Evolutionary conservation across 140 eudicot genomes (phyloP).

Genomic region (Oenanthe javanica): DNA sequence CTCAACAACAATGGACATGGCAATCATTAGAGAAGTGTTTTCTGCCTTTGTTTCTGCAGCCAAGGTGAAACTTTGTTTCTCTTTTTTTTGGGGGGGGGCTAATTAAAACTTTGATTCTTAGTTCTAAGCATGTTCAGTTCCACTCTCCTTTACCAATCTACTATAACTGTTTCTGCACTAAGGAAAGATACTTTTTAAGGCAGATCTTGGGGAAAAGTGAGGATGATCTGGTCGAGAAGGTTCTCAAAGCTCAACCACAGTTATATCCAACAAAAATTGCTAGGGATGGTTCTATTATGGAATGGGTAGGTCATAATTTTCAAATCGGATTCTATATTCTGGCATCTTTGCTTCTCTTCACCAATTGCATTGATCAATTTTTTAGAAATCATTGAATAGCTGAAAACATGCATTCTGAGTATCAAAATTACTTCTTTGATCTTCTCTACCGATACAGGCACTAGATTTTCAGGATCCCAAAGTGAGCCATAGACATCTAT

Average conservation of each 20-base stretch:
- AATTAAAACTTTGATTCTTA: not conserved
- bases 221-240: slow-evolving; percentile 46
- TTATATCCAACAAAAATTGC: slow-evolving; percentile 55
- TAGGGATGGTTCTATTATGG: slow-evolving; percentile 75
- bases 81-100: not conserved
- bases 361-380: not conserved
- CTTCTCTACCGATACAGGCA: slow-evolving; percentile 34
- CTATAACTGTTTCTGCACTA: not conserved
- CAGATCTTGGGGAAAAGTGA: slow-evolving; percentile 55
- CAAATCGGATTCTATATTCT: not conserved
- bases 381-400: not conserved
- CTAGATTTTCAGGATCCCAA: slow-evolving; percentile 76
- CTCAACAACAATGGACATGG: slow-evolving; percentile 79
- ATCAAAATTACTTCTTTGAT: not conserved
- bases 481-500: slow-evolving; percentile 73
- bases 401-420: not conserved
- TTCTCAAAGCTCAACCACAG: slow-evolving; percentile 45
- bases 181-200: not conserved
- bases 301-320: slow-evolving; percentile 47
- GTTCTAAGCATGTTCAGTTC: not conserved
- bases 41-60: slow-evolving; percentile 60
- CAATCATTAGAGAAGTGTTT: slow-evolving; percentile 63
- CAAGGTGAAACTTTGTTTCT: slow-evolving; percentile 28
- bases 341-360: not conserved
- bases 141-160: not conserved